These are phyloP conservation scores for Ilyonectria mors-panacis DNA, from an alignment of 2,329 filamentous ascomycete genomes.

Conservation along the genomic window DNA sequence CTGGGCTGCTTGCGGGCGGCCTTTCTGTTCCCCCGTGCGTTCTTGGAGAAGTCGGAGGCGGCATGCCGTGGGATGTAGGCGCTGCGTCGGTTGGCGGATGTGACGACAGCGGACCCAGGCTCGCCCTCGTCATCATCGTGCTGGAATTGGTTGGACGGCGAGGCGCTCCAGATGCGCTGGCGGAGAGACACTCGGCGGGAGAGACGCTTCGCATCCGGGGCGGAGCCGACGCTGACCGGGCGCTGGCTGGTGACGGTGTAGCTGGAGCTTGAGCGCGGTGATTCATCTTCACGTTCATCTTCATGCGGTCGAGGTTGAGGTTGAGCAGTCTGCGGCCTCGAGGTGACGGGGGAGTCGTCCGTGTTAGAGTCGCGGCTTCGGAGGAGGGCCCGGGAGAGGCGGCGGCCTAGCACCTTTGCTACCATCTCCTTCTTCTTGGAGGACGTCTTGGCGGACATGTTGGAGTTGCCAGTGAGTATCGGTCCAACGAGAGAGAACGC, in stretches of 20 bases:
- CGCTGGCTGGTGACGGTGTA: constrained; percentile 1
- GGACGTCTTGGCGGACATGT: neutral
- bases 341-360: neutral
- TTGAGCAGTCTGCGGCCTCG: neutral
- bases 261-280: neutral
- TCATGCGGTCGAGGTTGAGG: too few species aligned
- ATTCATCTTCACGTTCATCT: too few species aligned
- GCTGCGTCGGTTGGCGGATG: constrained; percentile 4
- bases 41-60: constrained; percentile 49
- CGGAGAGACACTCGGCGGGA: constrained; percentile 37
- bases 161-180: constrained; percentile 42
- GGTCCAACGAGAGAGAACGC: too few species aligned
- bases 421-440: constrained; percentile 14
- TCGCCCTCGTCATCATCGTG: neutral
- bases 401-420: constrained; percentile 17
- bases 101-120: constrained; percentile 4
- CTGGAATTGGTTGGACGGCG: constrained; percentile 40
- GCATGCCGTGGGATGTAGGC: constrained; percentile 51
- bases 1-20: constrained; percentile 11
- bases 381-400: constrained; percentile 16
- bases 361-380: neutral
- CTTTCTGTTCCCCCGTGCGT: constrained; percentile 24
- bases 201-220: constrained; percentile 20
- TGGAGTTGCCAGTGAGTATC: neutral
- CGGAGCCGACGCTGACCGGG: neutral